A percentile compares a stretch with the other conserved stretches of the same genome.
phyloP scores from a whole-genome alignment of 441 rosid species.

The Syzygium syzygioides region DNA sequence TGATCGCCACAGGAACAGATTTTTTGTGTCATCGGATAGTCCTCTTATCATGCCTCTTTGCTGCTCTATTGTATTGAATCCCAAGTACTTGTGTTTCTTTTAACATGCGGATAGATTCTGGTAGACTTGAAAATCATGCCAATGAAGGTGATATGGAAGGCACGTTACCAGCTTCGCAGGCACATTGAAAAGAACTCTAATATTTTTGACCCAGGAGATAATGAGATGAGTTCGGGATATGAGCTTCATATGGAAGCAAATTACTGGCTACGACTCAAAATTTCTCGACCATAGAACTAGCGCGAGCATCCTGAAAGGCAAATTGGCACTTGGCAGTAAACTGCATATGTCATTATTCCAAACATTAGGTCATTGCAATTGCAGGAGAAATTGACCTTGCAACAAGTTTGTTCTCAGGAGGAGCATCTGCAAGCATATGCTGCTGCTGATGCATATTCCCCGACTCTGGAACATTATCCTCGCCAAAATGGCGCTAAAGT shows the following conservation, averaged over 20 bases:
- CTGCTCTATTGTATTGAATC: background rate
- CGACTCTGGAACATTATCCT: background rate
- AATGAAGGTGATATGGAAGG: background rate
- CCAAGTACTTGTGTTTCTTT: background rate
- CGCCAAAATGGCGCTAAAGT: background rate
- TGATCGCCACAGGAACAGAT: background rate
- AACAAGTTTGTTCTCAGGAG: background rate
- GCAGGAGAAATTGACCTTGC: background rate
- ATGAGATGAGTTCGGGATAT: background rate
- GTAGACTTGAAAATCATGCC: background rate
- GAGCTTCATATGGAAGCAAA: background rate
- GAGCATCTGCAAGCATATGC: background rate
- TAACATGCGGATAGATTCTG: background rate
- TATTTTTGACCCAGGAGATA: background rate
- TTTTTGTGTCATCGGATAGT: background rate
- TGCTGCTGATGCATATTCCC: background rate
- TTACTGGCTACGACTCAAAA: background rate
- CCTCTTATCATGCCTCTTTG: background rate
- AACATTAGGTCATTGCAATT: background rate
- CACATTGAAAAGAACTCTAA: background rate
- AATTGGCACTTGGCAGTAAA: background rate
- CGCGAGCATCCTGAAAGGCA: background rate
- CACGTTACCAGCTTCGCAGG: background rate
- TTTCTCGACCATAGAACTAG: background rate
- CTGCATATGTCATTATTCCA: background rate